These are phyloP conservation scores for Hypoxylon lenormandii DNA, from an alignment of 495 filamentous ascomycete species.

Conservation along the genomic window DNA sequence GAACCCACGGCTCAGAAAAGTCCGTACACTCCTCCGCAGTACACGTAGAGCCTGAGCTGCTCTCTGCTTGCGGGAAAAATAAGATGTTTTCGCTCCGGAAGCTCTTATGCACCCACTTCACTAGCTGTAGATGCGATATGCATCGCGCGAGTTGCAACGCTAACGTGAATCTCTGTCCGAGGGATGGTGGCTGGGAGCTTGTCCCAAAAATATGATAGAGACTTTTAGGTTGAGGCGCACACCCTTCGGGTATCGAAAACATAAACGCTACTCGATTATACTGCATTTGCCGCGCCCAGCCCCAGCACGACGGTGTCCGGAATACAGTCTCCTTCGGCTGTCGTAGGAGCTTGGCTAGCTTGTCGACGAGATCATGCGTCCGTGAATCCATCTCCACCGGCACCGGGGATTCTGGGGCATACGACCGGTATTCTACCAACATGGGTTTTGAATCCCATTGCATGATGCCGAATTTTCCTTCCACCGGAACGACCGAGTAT, in stretches of 20 bases:
- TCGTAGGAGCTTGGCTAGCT: slow-evolving; percentile 40
- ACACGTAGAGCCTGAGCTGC: neutral
- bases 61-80: slow-evolving; percentile 47
- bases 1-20: slow-evolving; percentile 46
- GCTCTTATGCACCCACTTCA: slow-evolving; percentile 54
- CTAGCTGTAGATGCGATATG: slow-evolving; percentile 48
- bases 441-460: slow-evolving; percentile 25
- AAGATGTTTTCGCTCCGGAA: slow-evolving; percentile 53
- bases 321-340: slow-evolving; percentile 49
- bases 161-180: slow-evolving; percentile 46
- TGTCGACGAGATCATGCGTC: slow-evolving; percentile 32
- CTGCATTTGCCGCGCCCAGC: slow-evolving; percentile 40
- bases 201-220: slow-evolving; percentile 23
- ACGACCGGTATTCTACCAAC: slow-evolving; percentile 23
- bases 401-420: slow-evolving; percentile 23
- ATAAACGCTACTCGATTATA: slow-evolving; percentile 39
- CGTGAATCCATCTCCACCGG: slow-evolving; percentile 22
- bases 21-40: slow-evolving; percentile 3
- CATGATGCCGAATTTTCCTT: slow-evolving; percentile 17
- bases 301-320: slow-evolving; percentile 47
- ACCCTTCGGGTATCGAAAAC: slow-evolving; percentile 32
- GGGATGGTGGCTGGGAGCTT: slow-evolving; percentile 17
- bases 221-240: slow-evolving; percentile 10
- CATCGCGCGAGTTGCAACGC: slow-evolving; percentile 41
- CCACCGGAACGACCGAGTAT: slow-evolving; percentile 8